Percentiles rank a stretch among this genome's conserved stretches.
Evolutionary conservation across 495 filamentous ascomycete species (phyloP).

Genomic region (Beverwykella pulmonaria): DNA sequence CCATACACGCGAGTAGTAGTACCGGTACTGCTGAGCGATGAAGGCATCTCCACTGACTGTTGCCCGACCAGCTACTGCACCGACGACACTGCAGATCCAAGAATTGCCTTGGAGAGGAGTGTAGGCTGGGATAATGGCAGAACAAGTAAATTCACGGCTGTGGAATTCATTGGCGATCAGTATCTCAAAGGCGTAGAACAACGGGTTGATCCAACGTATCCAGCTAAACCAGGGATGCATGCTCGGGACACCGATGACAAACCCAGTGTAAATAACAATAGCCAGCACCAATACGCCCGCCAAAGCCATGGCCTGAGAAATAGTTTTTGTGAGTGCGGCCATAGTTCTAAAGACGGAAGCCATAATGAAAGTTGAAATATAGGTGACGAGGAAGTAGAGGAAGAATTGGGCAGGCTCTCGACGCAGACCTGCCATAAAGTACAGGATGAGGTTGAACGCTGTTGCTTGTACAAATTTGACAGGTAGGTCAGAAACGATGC

Average conservation of each 20-base stretch:
- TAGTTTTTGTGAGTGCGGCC: slow-evolving; percentile 40
- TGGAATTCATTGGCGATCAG: slow-evolving; percentile 37
- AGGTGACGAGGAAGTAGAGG: slow-evolving; percentile 69
- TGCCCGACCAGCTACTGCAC: slow-evolving; percentile 14
- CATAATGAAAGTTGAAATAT: slow-evolving; percentile 64
- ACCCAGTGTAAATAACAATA: slow-evolving; percentile 70
- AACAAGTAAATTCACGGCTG: slow-evolving; percentile 24
- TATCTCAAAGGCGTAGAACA: slow-evolving; percentile 35
- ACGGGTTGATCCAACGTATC: slow-evolving; percentile 35
- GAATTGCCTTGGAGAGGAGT: slow-evolving; percentile 60
- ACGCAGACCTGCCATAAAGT: slow-evolving; percentile 80
- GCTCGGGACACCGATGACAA: slow-evolving; percentile 69
- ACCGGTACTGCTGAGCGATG: slow-evolving; percentile 3
- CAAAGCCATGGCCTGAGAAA: slow-evolving; percentile 21
- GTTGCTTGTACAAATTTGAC: slow-evolving; percentile 53
- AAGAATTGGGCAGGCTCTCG: slow-evolving; percentile 75
- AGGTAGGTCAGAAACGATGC: slow-evolving; percentile 75
- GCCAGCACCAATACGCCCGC: slow-evolving; percentile 62
- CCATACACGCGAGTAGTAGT: slow-evolving; percentile 20
- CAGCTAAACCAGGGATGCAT: slow-evolving; percentile 60
- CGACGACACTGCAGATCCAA: slow-evolving; percentile 13
- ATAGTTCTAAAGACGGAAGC: slow-evolving; percentile 76
- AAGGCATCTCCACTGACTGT: slow-evolving; percentile 18
- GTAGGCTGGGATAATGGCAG: slow-evolving; percentile 18
- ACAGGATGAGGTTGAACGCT: slow-evolving; percentile 70